Evolutionary conservation across 2,329 filamentous ascomycete species (phyloP), one percentile per base, ranked within the genome.

Genomic region (Penicillium sp.): DNA sequence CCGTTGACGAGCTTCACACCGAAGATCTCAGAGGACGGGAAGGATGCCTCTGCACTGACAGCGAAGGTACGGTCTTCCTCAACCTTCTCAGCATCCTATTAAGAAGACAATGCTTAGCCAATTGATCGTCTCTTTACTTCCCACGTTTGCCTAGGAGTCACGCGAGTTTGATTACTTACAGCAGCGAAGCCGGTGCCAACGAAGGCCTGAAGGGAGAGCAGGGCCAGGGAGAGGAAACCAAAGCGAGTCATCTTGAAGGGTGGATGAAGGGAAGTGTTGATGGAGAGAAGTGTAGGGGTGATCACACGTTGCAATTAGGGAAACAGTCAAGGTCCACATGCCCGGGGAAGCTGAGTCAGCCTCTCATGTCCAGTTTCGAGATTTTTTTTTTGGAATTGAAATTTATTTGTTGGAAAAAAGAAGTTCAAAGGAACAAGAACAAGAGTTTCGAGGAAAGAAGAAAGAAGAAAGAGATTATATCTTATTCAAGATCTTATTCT

Each of bases 1-100:
- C 92, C 91, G 73, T 99, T 99, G 81, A 97, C 85, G 65, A 97
- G 86, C 84, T 96, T 96, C 67, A 97, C 86, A 68, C 93, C 94
- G 67, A 97, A 94, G 76, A 96, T 87, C 79, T 95, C 90, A 55
- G 83, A 79, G 61, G 84, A 75, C 27, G 85, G 85, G 75, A 88
- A 88, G 31, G 80, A 79, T 55, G 84, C 79, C 49, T 79, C 77
- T 60, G 85, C 78, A 51, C 77, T 75, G 62, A 87, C 81, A 55
- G 79, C 79, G 57, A 85, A 72, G 58, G 77, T 81, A 63, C 79
- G 87, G 73, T 76, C 84, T 77, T 79, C 86, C 56, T 87, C 82
- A 63, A 82, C 77, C 52, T 86, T 83, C 73, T 89, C 86, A 60
- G 85, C 74, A 63, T 83, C 77, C 67, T 79, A 68, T n/a, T 4